Conservation (phyloP, 129 eudicot species). For the Centrapalus pauciflorus region DNA sequence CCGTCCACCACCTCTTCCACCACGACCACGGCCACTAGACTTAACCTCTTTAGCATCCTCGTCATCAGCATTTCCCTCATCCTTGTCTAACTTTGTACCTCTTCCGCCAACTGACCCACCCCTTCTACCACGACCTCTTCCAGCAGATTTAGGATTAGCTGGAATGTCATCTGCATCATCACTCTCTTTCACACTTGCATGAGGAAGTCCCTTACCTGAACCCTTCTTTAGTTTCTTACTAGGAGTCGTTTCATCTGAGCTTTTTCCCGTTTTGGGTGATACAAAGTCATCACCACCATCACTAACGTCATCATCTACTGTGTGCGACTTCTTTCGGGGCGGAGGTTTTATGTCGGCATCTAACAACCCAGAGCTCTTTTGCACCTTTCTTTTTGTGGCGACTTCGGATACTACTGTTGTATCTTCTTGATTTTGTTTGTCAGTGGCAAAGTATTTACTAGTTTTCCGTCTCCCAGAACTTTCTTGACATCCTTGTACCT, state of each 20-base stretch:
- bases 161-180: constrained; percentile 51
- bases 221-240: constrained; percentile 68
- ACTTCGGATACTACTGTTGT: constrained; percentile 44
- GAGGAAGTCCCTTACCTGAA: constrained; percentile 58
- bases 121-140: constrained; percentile 83
- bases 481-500: constrained; percentile 63
- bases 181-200: constrained; percentile 23
- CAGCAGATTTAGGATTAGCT: constrained; percentile 51
- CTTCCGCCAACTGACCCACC: constrained; percentile 37
- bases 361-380: constrained; percentile 25
- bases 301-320: constrained; percentile 27
- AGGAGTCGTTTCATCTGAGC: constrained; percentile 48
- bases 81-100: constrained; percentile 43
- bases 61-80: constrained; percentile 44
- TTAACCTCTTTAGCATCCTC: constrained; percentile 47
- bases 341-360: constrained; percentile 43
- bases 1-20: constrained; percentile 93
- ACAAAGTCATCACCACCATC: constrained; percentile 76
- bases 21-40: constrained; percentile 75
- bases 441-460: constrained; percentile 73
- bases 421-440: constrained; percentile 44
- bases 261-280: constrained; percentile 39
- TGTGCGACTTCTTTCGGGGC: constrained; percentile 50
- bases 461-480: constrained; percentile 76
- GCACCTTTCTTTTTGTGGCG: constrained; percentile 54